Evolutionary conservation across 768 basidiomycete species (phyloP), one percentile per base, ranked within the genome.

Genomic region (Mycena leptocephala): DNA sequence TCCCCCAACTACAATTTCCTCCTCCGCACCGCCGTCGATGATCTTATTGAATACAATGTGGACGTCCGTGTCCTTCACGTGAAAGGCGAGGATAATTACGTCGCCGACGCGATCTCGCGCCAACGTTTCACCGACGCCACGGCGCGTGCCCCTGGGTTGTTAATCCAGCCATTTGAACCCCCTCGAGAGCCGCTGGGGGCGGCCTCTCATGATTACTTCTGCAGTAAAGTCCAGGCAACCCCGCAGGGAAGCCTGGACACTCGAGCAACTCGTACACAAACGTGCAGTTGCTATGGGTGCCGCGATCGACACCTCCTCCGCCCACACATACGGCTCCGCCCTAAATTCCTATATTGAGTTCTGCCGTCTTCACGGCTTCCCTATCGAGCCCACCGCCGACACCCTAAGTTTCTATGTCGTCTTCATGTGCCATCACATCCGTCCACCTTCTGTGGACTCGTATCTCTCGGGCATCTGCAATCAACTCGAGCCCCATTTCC

Each of bases 391-490:
- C 5, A 83, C 81, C 1, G 72, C 75, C 0, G 82, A 87, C 64
- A 86, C 86, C 0, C 62, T 88, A 2, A 78, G 73, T 6, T 82
- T 83, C 43, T n/a, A n/a, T n/a, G n/a, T n/a, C n/a, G n/a, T n/a
- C n/a, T n/a, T n/a, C n/a, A n/a, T n/a, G n/a, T n/a, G n/a, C n/a
- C n/a, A n/a, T n/a, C n/a, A n/a, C n/a, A n/a, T n/a, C n/a, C n/a
- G n/a, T n/a, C n/a, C n/a, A 88, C 73, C 76, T 6, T 83, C 84
- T 0, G 81, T 84, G 30, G 59, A 69, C 55, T 56, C 72, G 7
- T 89, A 89, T 71, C 78, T 89, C 0, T 86, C 85, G 7, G 86
- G 87, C 9, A 86, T 87, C n/a, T 83, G 83, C 70, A 83, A 81
- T 41, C 70, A 82, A 22, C 82, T 88, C 0, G 83, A 87, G 59